Percentiles rank a stretch among this genome's conserved stretches.
phyloP scores from a whole-genome alignment of 192 early-diverging fungal genomes.

The Phycomyces nitens region DNA sequence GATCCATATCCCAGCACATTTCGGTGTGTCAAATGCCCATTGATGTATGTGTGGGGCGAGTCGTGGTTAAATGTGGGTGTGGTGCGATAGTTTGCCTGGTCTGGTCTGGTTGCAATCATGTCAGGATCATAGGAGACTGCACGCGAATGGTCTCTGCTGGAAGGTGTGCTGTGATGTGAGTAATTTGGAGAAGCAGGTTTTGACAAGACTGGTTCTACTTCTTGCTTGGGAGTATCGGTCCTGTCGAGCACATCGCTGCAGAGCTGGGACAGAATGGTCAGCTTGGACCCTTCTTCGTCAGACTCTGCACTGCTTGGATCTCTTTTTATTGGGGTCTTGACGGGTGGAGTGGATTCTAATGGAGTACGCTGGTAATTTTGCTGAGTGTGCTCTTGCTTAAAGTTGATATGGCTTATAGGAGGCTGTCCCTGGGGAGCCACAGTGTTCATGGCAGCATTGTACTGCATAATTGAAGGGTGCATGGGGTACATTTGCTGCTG shows the following conservation, averaged over 20 bases:
- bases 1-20: not conserved
- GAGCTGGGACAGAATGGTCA: slow-evolving; percentile 29
- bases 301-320: not conserved
- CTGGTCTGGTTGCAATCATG: not conserved
- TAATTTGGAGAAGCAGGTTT: not conserved
- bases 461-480: not conserved
- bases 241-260: slow-evolving; percentile 28
- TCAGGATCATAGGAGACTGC: not conserved
- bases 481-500: not conserved
- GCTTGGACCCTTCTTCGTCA: slow-evolving; percentile 32
- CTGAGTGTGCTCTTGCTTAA: slow-evolving; percentile 8
- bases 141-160: slow-evolving; percentile 1
- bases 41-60: slow-evolving; percentile 26
- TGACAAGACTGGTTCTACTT: not conserved
- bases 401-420: slow-evolving; percentile 3
- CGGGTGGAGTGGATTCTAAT: not conserved
- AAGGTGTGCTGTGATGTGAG: not conserved
- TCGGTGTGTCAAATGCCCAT: slow-evolving; percentile 22
- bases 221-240: slow-evolving; percentile 23
- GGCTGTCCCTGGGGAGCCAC: not conserved
- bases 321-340: not conserved
- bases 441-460: not conserved
- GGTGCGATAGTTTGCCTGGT: not conserved
- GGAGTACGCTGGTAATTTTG: not conserved
- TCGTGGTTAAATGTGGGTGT: slow-evolving; percentile 19